Evolutionary conservation across 139 green algal species (phyloP).

Genomic region (Nannochloris sp.): DNA sequence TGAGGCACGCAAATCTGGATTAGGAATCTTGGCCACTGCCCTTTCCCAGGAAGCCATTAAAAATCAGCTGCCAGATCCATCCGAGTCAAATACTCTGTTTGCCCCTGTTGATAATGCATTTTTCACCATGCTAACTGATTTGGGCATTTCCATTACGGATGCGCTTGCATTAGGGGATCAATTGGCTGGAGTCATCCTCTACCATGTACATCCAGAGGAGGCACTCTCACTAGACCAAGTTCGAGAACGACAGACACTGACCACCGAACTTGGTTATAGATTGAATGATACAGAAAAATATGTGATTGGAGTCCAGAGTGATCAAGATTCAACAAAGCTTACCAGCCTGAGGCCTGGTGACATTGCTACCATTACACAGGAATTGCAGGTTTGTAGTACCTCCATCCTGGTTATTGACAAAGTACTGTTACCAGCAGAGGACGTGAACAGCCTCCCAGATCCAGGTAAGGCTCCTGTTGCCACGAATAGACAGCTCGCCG

Average conservation of each 20-base stretch:
- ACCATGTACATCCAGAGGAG: constrained; percentile 16
- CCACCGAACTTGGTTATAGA: background rate
- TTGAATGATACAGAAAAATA: background rate
- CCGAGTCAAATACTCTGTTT: constrained; percentile 12
- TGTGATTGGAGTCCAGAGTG: background rate
- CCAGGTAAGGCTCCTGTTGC: background rate
- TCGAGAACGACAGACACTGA: background rate
- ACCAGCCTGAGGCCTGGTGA: background rate
- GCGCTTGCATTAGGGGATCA: constrained; percentile 22
- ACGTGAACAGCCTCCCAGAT: constrained; percentile 11
- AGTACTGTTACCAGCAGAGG: constrained; percentile 16
- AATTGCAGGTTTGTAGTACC: background rate
- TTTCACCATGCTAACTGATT: constrained; percentile 15
- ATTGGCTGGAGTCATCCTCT: constrained; percentile 21
- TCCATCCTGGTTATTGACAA: constrained; percentile 5
- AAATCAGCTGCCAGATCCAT: constrained; percentile 13
- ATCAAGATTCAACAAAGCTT: background rate
- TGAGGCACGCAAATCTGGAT: constrained; percentile 8
- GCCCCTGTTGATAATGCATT: constrained; percentile 25
- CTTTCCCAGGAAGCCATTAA: constrained; percentile 14
- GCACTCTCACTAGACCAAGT: constrained; percentile 2
- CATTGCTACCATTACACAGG: constrained; percentile 5
- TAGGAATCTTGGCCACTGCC: constrained; percentile 18
- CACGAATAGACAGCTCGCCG: background rate
- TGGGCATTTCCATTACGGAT: constrained; percentile 22